A percentile compares a stretch with the other conserved stretches of the same genome.
Evolutionary conservation across 768 basidiomycete species (phyloP).

Genomic region (Arthromyces matolae): DNA sequence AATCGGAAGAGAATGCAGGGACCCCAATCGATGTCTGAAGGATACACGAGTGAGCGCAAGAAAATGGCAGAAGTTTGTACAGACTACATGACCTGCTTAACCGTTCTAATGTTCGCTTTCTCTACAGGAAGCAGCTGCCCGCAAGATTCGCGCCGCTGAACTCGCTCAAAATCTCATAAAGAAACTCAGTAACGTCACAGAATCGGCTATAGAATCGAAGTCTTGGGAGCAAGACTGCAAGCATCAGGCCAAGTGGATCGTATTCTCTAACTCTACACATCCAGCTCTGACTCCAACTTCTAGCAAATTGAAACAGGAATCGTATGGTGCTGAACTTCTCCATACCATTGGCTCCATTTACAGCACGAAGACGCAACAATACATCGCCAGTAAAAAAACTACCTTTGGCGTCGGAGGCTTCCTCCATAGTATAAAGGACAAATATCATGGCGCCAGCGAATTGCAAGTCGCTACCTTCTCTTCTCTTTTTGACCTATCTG

Average conservation of each 20-base stretch:
- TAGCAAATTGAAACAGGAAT: conserved; percentile 79
- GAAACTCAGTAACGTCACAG: conserved; percentile 83
- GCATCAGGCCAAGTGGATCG: conserved; percentile 74
- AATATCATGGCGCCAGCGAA: conserved; percentile 90
- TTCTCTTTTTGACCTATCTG: background rate
- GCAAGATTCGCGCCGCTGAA: conserved; percentile 67
- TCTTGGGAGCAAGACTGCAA: conserved; percentile 76
- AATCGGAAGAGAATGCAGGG: too few species aligned
- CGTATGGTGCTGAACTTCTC: conserved; percentile 81
- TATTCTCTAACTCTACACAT: background rate
- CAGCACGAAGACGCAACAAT: conserved; percentile 74
- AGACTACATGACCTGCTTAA: too few species aligned
- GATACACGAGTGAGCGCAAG: too few species aligned
- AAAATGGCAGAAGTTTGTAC: too few species aligned
- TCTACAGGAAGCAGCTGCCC: too few species aligned
- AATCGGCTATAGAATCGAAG: conserved; percentile 71
- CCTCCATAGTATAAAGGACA: conserved; percentile 81
- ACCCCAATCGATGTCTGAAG: too few species aligned
- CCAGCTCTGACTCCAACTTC: conserved; percentile 2
- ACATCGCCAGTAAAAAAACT: conserved; percentile 64
- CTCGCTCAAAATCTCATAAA: conserved; percentile 74
- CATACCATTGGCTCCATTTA: conserved; percentile 87
- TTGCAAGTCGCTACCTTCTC: conserved; percentile 45
- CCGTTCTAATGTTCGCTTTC: too few species aligned
- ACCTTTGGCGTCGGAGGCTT: conserved; percentile 87